Evolutionary conservation across 257 asterid genomes (phyloP).

Genomic region (Oldenlandia corymbosa): DNA sequence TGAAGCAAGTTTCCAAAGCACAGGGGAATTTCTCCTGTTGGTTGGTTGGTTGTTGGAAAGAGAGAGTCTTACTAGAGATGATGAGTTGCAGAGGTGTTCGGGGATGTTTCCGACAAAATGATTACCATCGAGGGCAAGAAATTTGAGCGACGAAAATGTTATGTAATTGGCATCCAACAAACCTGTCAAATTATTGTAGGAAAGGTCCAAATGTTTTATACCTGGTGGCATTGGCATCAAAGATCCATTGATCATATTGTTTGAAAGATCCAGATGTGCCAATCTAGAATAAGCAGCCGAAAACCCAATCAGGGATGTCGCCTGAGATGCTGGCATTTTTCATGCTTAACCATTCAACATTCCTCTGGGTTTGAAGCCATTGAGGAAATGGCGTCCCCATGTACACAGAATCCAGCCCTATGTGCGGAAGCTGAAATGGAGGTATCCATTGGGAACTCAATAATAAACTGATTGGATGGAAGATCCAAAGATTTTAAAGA

Average conservation of each 20-base stretch:
- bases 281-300: not conserved
- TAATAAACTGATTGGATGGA: not conserved
- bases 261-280: conserved; percentile 16
- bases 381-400: conserved; percentile 13
- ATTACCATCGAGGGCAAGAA: no score
- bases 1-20: no score
- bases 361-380: conserved; percentile 21
- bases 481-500: not conserved
- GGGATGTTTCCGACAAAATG: no score
- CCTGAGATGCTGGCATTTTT: not conserved
- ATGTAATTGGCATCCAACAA: no score
- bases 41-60: conserved; percentile 1
- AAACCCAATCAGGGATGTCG: not conserved
- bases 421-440: conserved; percentile 16
- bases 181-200: no score
- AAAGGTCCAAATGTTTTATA: not conserved
- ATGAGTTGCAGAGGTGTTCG: no score
- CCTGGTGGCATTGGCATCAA: not conserved
- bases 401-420: conserved; percentile 1
- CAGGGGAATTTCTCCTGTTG: not conserved
- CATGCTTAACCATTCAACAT: not conserved
- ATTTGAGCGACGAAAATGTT: no score
- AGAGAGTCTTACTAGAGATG: no score
- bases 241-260: conserved; percentile 12
- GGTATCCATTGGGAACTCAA: conserved; percentile 23